Base-by-base conservation (phyloP, 495 filamentous ascomycete species). In the Lophiostoma macrostomum region DNA sequence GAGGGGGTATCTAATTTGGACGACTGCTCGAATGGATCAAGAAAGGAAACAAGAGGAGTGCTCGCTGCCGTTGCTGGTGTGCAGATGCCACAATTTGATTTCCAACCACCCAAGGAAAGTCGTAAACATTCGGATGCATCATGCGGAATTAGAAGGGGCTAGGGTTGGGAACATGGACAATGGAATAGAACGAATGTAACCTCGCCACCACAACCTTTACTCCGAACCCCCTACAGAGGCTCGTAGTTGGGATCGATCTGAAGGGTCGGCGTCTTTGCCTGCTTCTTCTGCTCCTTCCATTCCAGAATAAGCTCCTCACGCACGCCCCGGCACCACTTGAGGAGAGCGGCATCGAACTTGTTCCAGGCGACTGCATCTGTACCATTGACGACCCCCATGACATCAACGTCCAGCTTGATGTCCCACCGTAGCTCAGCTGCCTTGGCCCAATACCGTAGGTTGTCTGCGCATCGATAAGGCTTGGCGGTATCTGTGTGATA, bases 371-470 rank as follows among this genome's bases (percentile, higher is more conserved):
- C 73, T 13, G 74, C 73, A 45, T 79, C 77, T n/a, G 64, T 74
- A 41, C 75, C 78, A 54, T 90, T 81, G 5, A 95, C 90, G 11
- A 97, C 83, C 10, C 82, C 88, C 74, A 90, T 84, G 20, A 90
- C 88, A 64, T 95, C 88, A 46, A 95, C 77, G 61, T 88, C 82
- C 46, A 96, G 75, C 53, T 87, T 80, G 16, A 88, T 79, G 71
- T 97, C 94, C 88, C 91, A 98, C 20, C 93, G 80, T 42, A 97
- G 77, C 71, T 97, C 88, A 5, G 90, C 88, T 16, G 94, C 94
- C 71, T 98, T 98, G 67, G 88, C 77, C 91, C 93, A 98, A 74
- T 83, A 98, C 10, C 88, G 80, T 29, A 98, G 77, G 64, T 98
- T 98, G 44, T 98, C 94, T 0, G 91, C 89, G 46, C 82, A 81